These are phyloP conservation scores for Phytopythium kandeliae DNA, from an alignment of 352 stramenopile genomes.

Conservation along the genomic window DNA sequence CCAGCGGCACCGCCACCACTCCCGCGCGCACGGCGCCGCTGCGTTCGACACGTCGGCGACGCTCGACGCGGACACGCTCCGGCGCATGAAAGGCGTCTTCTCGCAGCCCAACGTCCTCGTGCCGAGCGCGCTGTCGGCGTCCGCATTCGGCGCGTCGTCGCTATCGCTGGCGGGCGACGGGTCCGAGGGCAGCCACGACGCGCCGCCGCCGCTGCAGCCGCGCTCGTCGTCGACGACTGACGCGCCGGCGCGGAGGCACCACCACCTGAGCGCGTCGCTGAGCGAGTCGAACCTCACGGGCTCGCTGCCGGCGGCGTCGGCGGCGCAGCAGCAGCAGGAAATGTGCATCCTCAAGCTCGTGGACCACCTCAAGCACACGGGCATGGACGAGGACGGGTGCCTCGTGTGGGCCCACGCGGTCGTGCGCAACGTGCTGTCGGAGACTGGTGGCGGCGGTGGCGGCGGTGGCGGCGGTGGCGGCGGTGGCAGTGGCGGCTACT, in stretches of 20 bases:
- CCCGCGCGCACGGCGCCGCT: constrained; percentile 16
- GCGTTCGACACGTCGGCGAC: not conserved
- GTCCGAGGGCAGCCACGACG: too few species aligned
- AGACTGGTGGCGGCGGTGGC: too few species aligned
- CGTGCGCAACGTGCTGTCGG: constrained; percentile 29
- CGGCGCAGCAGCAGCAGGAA: constrained; percentile 29
- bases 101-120: constrained; percentile 25
- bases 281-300: constrained; percentile 34
- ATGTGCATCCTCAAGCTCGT: constrained; percentile 49
- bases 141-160: constrained; percentile 6
- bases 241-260: constrained; percentile 2
- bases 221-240: not conserved
- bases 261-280: constrained; percentile 15
- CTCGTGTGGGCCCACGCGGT: constrained; percentile 66
- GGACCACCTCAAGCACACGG: constrained; percentile 32
- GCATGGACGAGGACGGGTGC: constrained; percentile 43
- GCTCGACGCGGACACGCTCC: constrained; percentile 4
- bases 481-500: constrained; percentile 17
- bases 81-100: constrained; percentile 18
- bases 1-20: constrained; percentile 17
- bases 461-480: too few species aligned
- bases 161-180: constrained; percentile 4
- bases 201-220: too few species aligned
- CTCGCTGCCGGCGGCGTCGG: constrained; percentile 14
- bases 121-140: not conserved